Base-by-base conservation (phyloP, 2,329 filamentous ascomycete genomes). In the Penicillium fuscoglaucum region DNA sequence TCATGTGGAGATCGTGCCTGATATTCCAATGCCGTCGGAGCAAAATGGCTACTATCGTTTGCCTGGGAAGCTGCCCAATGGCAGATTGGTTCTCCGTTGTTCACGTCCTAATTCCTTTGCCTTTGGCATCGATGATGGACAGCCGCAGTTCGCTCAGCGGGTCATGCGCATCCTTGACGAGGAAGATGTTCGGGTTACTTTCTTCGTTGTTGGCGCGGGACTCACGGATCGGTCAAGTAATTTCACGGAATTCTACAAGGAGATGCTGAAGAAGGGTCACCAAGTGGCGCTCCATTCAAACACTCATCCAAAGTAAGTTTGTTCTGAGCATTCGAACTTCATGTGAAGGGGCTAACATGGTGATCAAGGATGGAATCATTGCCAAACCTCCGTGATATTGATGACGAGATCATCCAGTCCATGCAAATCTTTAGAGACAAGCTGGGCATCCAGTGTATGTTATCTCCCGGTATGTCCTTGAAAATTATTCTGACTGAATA, bases 91-190 rank as follows among this genome's bases (percentile, higher is more conserved):
- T 46, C 84, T 89, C 66, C 78, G 82, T 7, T 90, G 87, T 78
- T 87, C 83, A 63, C 81, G 86, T 19, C 86, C 87, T 47, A 88
- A 89, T 74, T 86, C 83, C 0, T 89, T 90, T 69, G 87, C 87
- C 1, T 89, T 90, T 70, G 87, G 87, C 50, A 89, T 90, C 62
- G 87, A 90, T 68, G 87, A 90, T 70, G 87, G 87, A 24, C 78
- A 83, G 51, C 87, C 87, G 47, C 67, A 75, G 35, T 80, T 83
- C 57, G 86, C 86, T 1, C 80, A 85, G 72, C 74, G 83, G 61
- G 84, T 89, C 21, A 83, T 88, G 75, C 74, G 81, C 41, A 84
- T 87, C 53, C 77, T 90, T 65, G 80, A 83, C 21, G 81, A 83
- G 21, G 87, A 86, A 52, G 72, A 77, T 55, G 85, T 90, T 65